Conservation (phyloP, 768 basidiomycete genomes). For the Pleurotus tuoliensis region DNA sequence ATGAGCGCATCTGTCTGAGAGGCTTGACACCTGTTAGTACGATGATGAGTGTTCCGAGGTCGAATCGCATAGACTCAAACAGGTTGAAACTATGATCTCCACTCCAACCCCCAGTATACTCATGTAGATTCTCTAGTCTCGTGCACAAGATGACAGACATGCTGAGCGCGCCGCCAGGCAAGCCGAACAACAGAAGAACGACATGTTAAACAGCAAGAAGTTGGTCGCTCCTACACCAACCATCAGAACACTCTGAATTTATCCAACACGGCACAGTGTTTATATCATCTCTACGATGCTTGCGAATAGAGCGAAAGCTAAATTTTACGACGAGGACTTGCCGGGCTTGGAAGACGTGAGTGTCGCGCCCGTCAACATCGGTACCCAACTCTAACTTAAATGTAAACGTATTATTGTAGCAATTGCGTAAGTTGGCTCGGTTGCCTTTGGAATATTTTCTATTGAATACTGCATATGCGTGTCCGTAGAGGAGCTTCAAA, state of each 20-base stretch:
- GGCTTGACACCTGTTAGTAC: constrained; percentile 44
- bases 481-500: constrained; percentile 65
- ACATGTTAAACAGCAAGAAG: constrained; percentile 86
- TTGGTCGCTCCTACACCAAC: constrained; percentile 22
- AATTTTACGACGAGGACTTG: constrained; percentile 69
- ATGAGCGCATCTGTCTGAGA: not conserved
- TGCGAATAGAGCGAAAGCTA: constrained; percentile 65
- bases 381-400: no score
- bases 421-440: constrained; percentile 54
- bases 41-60: constrained; percentile 76
- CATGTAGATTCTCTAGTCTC: constrained; percentile 38
- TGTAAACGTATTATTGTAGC: constrained; percentile 43
- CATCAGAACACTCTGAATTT: not conserved
- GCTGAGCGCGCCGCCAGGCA: constrained; percentile 72
- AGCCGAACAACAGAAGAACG: constrained; percentile 68
- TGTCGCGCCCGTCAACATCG: constrained; percentile 11
- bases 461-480: not conserved
- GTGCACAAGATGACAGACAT: constrained; percentile 69
- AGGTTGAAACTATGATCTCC: constrained; percentile 37
- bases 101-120: not conserved
- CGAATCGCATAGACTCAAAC: constrained; percentile 73
- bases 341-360: constrained; percentile 71
- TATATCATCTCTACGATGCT: constrained; percentile 70
- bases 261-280: constrained; percentile 33
- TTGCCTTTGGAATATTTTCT: constrained; percentile 3